Evolutionary conservation across 2,329 filamentous ascomycete species (phyloP).

Genomic region (Colletotrichum brevisporum): DNA sequence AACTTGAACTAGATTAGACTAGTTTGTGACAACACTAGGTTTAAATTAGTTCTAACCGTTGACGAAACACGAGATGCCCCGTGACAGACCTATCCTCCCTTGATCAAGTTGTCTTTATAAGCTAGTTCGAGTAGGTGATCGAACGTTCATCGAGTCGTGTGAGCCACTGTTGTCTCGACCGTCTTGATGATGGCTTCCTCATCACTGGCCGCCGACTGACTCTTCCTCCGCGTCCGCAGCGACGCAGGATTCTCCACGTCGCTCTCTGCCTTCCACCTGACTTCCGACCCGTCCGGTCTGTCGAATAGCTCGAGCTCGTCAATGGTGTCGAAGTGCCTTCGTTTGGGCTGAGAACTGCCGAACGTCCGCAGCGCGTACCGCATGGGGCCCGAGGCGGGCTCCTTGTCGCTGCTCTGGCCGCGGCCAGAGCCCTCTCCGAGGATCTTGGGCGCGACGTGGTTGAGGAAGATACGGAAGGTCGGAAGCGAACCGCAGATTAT

Average conservation of each 20-base stretch:
- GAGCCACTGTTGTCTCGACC: neutral
- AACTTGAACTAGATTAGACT: no score
- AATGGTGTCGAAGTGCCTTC: neutral
- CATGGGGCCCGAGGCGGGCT: neutral
- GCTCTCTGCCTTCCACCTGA: conserved; percentile 1
- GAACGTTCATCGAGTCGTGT: neutral
- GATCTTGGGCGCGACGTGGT: conserved; percentile 52
- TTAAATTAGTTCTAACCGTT: no score
- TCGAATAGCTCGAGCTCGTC: conserved; percentile 2
- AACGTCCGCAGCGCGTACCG: neutral
- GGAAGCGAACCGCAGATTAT: conserved; percentile 57
- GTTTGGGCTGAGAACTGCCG: conserved; percentile 2
- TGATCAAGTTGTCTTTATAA: no score
- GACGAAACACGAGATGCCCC: no score
- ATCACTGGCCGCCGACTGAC: neutral
- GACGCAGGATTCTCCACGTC: neutral
- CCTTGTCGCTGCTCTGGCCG: neutral
- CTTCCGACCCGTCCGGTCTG: neutral
- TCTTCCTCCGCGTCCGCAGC: neutral
- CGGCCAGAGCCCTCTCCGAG: conserved; percentile 43
- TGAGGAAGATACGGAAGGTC: conserved; percentile 55
- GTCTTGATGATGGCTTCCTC: conserved; percentile 8
- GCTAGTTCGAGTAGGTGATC: neutral
- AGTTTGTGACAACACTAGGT: no score
- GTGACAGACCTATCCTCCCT: no score